A percentile compares a stretch with the other conserved stretches of the same genome.
Conservation (phyloP, 2,329 filamentous ascomycete species). For the Hymenoscyphus fructigenus region DNA sequence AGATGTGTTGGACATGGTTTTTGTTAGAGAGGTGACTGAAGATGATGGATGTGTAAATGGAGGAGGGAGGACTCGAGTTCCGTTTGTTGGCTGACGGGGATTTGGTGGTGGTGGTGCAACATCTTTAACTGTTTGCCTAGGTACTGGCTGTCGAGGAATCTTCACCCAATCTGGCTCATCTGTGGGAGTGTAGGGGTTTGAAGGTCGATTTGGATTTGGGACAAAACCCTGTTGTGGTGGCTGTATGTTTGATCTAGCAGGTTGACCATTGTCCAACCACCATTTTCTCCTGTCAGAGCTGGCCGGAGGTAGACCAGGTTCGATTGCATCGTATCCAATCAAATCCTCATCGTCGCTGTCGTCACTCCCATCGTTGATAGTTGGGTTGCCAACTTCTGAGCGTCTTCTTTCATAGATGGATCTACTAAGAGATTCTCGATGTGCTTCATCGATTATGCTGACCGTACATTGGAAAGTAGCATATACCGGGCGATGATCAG, state of each 20-base stretch:
- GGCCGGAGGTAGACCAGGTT: constrained; percentile 70
- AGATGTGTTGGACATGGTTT: constrained; percentile 23
- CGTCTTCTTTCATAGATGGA: constrained; percentile 71
- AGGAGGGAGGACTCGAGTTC: constrained; percentile 33
- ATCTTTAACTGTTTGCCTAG: constrained; percentile 6
- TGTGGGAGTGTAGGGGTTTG: constrained; percentile 77
- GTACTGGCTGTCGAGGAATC: constrained; percentile 45
- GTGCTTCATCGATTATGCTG: constrained; percentile 72
- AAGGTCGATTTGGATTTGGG: constrained; percentile 70
- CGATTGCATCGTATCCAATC: constrained; percentile 77
- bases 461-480: constrained; percentile 84
- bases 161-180: constrained; percentile 84
- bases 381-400: constrained; percentile 63
- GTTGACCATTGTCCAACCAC: constrained; percentile 70
- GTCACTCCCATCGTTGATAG: constrained; percentile 57
- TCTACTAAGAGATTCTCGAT: constrained; percentile 70
- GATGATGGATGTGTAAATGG: constrained; percentile 25
- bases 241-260: constrained; percentile 70
- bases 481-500: constrained; percentile 94
- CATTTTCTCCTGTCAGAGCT: constrained; percentile 69
- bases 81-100: constrained; percentile 20
- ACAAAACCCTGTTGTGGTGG: constrained; percentile 62
- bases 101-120: constrained; percentile 21
- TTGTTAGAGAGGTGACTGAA: constrained; percentile 18
- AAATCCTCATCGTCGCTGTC: constrained; percentile 77